A percentile compares a stretch with the other conserved stretches of the same genome.
Evolutionary conservation across 139 green algal species (phyloP).

Genomic region (Tetraselmis striata): DNA sequence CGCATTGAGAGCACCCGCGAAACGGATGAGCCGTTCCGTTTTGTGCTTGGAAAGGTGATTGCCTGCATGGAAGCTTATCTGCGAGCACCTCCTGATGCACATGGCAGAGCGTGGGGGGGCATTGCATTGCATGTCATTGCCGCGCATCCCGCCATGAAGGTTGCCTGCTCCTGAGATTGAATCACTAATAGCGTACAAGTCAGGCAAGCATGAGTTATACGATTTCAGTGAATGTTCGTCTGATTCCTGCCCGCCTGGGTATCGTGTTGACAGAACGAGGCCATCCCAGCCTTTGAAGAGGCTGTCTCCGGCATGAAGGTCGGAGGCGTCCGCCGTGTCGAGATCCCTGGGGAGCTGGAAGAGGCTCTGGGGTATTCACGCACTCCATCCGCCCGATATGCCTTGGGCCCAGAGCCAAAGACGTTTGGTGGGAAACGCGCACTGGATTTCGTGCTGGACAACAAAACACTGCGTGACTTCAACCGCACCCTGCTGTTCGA

Average conservation of each 20-base stretch:
- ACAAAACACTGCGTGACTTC: slow-evolving; percentile 54
- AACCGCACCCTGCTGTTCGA: slow-evolving; percentile 81
- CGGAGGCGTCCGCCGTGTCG: slow-evolving; percentile 69
- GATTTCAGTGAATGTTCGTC: not conserved
- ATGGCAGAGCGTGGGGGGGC: slow-evolving; percentile 34
- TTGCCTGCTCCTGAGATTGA: no score
- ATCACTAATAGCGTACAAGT: not conserved
- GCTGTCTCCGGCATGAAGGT: slow-evolving; percentile 68
- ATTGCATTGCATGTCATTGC: not conserved
- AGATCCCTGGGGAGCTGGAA: slow-evolving; percentile 65
- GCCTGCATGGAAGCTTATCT: slow-evolving; percentile 23
- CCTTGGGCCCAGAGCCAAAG: slow-evolving; percentile 8
- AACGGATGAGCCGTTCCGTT: not conserved
- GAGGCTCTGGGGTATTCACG: slow-evolving; percentile 21
- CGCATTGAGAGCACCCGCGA: not conserved
- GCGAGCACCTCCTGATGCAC: slow-evolving; percentile 69
- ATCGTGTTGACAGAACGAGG: slow-evolving; percentile 7
- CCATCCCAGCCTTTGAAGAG: slow-evolving; percentile 75
- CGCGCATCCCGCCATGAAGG: not conserved
- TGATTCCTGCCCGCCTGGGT: not conserved
- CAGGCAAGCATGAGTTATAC: not conserved
- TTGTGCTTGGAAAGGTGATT: not conserved
- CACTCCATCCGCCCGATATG: slow-evolving; percentile 2
- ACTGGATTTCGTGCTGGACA: slow-evolving; percentile 87
- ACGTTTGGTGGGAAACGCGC: slow-evolving; percentile 53